These are phyloP conservation scores for Globisporangium paroecandrum DNA, from an alignment of 352 stramenopile species.

Conservation along the genomic window DNA sequence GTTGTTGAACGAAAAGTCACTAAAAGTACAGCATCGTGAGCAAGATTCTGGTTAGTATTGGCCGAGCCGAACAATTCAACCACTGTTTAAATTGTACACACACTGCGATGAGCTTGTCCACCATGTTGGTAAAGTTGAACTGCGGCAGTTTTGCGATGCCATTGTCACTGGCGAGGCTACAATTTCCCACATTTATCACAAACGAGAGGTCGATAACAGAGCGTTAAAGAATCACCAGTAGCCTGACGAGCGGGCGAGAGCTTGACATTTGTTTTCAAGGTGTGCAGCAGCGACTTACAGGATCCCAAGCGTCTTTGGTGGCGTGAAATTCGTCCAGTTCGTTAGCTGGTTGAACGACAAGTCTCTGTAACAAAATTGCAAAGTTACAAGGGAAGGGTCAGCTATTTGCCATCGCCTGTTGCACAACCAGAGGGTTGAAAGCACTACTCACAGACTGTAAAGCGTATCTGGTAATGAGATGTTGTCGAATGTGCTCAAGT, in stretches of 20 bases:
- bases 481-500: slow-evolving; percentile 9
- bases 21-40: slow-evolving; percentile 1
- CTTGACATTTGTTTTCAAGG: neutral
- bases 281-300: slow-evolving; percentile 3
- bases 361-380: slow-evolving; percentile 6
- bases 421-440: neutral
- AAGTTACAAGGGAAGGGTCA: neutral
- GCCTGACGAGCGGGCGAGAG: neutral
- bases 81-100: neutral
- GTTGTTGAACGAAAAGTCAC: slow-evolving; percentile 25
- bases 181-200: neutral
- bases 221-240: neutral
- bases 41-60: neutral
- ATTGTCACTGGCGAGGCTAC: slow-evolving; percentile 19
- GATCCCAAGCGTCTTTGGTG: slow-evolving; percentile 7
- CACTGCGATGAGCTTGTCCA: slow-evolving; percentile 11
- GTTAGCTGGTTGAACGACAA: slow-evolving; percentile 16
- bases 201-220: neutral
- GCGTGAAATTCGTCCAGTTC: slow-evolving; percentile 5
- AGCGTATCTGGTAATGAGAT: slow-evolving; percentile 8
- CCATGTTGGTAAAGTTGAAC: slow-evolving; percentile 10
- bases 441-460: slow-evolving; percentile 8
- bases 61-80: neutral
- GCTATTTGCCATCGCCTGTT: neutral
- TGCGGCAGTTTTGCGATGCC: slow-evolving; percentile 9